Evolutionary conservation across 2,329 filamentous ascomycete genomes (phyloP).

Genomic region (Massarina eburnea): DNA sequence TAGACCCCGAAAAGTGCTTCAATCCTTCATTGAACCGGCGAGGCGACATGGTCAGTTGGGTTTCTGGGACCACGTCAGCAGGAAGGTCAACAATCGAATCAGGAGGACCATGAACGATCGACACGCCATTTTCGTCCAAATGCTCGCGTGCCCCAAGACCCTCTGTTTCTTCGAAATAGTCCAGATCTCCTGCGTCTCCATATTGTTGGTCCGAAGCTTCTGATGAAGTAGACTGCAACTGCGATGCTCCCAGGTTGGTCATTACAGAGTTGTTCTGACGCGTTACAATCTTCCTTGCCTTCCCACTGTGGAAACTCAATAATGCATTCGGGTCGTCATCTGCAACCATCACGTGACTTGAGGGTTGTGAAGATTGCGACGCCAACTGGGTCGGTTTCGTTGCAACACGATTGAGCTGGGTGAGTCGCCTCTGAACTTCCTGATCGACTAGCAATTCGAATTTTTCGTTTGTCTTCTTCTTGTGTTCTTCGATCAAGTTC

Average conservation of each 20-base stretch:
- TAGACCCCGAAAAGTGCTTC: neutral
- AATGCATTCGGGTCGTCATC: neutral
- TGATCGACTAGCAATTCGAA: constrained; percentile 4
- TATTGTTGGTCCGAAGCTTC: neutral
- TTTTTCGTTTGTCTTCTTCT: constrained; percentile 11
- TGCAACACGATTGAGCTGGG: neutral
- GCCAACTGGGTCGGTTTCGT: neutral
- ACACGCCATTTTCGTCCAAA: constrained; percentile 5
- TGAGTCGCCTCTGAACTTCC: neutral
- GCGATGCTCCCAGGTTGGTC: constrained; percentile 1
- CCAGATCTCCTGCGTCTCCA: neutral
- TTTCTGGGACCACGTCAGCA: constrained; percentile 13
- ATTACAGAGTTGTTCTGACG: constrained; percentile 18
- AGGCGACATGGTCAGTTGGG: constrained; percentile 6
- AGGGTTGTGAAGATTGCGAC: neutral
- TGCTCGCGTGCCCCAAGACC: constrained; percentile 1
- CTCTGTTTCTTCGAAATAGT: constrained; percentile 8
- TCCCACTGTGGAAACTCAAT: neutral
- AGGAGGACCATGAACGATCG: constrained; percentile 5
- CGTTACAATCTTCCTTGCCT: constrained; percentile 21
- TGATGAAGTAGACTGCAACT: neutral
- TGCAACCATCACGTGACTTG: neutral
- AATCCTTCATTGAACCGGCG: constrained; percentile 3
- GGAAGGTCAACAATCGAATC: constrained; percentile 11
- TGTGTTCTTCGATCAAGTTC: constrained; percentile 17